phyloP scores from a whole-genome alignment of 495 filamentous ascomycete species.

The Delitschia confertaspora region DNA sequence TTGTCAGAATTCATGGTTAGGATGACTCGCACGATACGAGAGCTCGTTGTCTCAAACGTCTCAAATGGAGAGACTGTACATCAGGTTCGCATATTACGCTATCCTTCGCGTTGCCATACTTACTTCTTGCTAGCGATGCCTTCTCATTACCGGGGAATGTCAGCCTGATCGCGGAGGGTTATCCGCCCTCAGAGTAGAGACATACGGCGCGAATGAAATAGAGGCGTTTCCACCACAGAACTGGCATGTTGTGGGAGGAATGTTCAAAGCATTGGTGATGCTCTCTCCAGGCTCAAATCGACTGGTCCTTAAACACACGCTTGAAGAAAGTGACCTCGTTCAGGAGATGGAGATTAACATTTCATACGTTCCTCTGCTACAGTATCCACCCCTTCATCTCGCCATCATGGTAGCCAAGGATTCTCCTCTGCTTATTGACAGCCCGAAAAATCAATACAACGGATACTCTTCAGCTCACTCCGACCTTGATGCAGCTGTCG shows the following conservation, averaged over 20 bases:
- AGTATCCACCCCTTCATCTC: slow-evolving; percentile 44
- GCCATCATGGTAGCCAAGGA: slow-evolving; percentile 43
- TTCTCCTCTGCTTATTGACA: slow-evolving; percentile 38
- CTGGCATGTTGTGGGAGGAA: slow-evolving; percentile 14
- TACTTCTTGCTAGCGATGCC: slow-evolving; percentile 14
- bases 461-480: slow-evolving; percentile 35
- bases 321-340: slow-evolving; percentile 6
- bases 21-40: slow-evolving; percentile 7
- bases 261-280: slow-evolving; percentile 23
- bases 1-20: not conserved
- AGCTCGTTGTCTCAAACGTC: slow-evolving; percentile 5
- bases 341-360: slow-evolving; percentile 12
- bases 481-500: slow-evolving; percentile 38
- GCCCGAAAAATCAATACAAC: slow-evolving; percentile 33
- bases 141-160: slow-evolving; percentile 14
- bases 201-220: slow-evolving; percentile 3
- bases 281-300: slow-evolving; percentile 18
- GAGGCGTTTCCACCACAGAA: slow-evolving; percentile 27
- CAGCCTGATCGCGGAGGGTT: too few species aligned
- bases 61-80: slow-evolving; percentile 20
- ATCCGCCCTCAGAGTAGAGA: too few species aligned
- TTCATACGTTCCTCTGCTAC: slow-evolving; percentile 30
- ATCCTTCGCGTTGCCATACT: not conserved
- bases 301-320: slow-evolving; percentile 9
- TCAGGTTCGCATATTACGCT: slow-evolving; percentile 4